These are phyloP conservation scores for Pouteria campechiana DNA, from an alignment of 179 eudicot genomes.

Conservation along the genomic window DNA sequence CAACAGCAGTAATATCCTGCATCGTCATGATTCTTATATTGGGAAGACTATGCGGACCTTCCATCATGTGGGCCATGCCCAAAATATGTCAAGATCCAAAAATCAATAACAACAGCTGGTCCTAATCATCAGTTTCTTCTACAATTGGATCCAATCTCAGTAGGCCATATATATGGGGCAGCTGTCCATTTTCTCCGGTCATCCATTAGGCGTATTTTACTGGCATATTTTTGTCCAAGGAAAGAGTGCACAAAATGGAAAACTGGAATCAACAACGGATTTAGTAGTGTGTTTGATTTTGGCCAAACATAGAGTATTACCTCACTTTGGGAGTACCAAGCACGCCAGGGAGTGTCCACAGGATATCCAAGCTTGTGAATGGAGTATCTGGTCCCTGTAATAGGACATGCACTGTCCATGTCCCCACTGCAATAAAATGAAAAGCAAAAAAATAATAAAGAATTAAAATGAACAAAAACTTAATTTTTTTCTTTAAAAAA, in stretches of 20 bases:
- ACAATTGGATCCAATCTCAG: too few relatives aligned
- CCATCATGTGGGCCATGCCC: too few relatives aligned
- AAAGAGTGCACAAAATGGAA: not conserved
- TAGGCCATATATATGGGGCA: not conserved
- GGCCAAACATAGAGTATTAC: too few relatives aligned
- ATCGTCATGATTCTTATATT: not conserved
- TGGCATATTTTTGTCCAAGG: not conserved
- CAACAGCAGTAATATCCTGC: not conserved
- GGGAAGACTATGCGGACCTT: not conserved
- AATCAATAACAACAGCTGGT: too few relatives aligned
- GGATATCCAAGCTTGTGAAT: constrained; percentile 34
- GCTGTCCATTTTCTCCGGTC: not conserved
- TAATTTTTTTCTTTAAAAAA: not conserved
- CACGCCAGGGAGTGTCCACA: constrained; percentile 22
- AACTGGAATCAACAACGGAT: too few relatives aligned
- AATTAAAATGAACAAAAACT: not conserved
- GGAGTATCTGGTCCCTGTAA: constrained; percentile 39
- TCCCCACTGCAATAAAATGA: constrained; percentile 58
- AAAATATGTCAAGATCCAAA: too few relatives aligned
- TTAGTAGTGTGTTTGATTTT: too few relatives aligned
- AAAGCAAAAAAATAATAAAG: too few relatives aligned
- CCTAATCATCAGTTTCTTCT: too few relatives aligned
- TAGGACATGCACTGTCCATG: constrained; percentile 27
- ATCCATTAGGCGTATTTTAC: not conserved
- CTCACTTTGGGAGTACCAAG: constrained; percentile 40